Evolutionary conservation across 73 alveolate genomes (phyloP), one percentile per base, ranked within the genome.

Genomic region (Durusdinium trenchii): DNA sequence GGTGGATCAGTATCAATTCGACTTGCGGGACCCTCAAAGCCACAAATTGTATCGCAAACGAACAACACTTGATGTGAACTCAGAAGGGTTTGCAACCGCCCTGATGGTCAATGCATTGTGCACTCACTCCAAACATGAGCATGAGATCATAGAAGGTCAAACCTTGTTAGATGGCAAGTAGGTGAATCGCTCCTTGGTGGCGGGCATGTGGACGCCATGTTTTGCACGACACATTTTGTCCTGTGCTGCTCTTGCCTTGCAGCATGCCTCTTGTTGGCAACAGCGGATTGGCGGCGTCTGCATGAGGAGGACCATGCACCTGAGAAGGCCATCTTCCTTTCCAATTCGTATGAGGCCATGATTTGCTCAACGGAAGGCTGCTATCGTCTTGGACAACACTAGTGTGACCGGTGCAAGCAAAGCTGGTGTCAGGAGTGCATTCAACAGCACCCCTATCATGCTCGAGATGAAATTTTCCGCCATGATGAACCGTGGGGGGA

Each of bases 101-200:
- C 47, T 82, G 92, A 48, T 5, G 46, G 10, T 35, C 36, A 16
- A 35, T 5, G 64, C 92, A 2, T 6, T 1, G 73, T 82, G 92
- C 48, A 26, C 73, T 10, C 92, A 82, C 47, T 1, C 32, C 43
- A 67, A 67, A 5, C 42, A 3, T 5, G 62, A 50, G 47, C 92
- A 82, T 48, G 50, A 82, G 28, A 35, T 48, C 32, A 50, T 82
- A 9, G 92, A 82, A 48, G 92, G 92, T 4, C 32, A 6, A 23
- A 30, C 50, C 5, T 46, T 6, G 35, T 46, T 82, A 7, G 92
- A 23, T 2, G 92, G 73, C 9, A 30, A 82, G 30, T 82, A 71
- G 92, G 69, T 82, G 35, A 16, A 35, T 16, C 45, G 92, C 12
- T 82, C 92, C 23, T 82, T 82, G 73, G 47, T 82, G 10, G 92